Base-by-base conservation (phyloP, 176 grass and related monocot genomes). In the Lolium multiflorum region DNA sequence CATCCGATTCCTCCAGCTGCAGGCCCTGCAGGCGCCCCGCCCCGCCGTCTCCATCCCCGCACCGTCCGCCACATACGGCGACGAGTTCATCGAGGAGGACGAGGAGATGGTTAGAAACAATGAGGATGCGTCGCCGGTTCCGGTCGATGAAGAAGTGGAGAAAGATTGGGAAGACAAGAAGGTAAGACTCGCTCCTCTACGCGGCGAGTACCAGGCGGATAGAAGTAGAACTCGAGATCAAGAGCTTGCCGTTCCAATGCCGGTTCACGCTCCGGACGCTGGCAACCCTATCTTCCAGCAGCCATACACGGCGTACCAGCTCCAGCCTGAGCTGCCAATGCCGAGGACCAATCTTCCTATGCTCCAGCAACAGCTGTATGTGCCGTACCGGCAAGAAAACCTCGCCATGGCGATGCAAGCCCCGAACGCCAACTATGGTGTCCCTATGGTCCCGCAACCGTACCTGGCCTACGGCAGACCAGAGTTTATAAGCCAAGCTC, bases 1-100 rank as follows among this genome's bases (percentile, higher is more conserved):
- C 25, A 37, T 35, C 24, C 60, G 59, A 25, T 76, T 85, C 85
- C 69, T 26, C 56, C 39, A 74, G n/a, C 63, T 71, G 68, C 39
- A 46, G 67, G 54, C 54, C 54, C 54, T 56, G 54, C 67, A 67
- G 63, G 14, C 11, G 28, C 17, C 82, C 51, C 20, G 0, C 22
- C 22, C 78, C 22, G 17, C 1, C 28, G 14, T 17, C 64, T 14
- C 28, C 28, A 6, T 24, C 76, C 7, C 9, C 3, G n/a, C 9
- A 3, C 37, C 63, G 15, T 16, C 5, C 54, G 1, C 17, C 54
- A 56, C 17, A 4, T 25, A 3, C 31, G 3, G 3, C 15, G 64
- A 31, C 15, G 64, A 67, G 14, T 39, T 16, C 31, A 15, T 65
- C 62, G 16, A 41, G 66, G 66, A 70, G 66, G 66, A 43, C 37